Percentiles rank a stretch among this genome's conserved stretches.
Evolutionary conservation across 108 stramenopile genomes (phyloP).

Genomic region (Nitzschia sp.): DNA sequence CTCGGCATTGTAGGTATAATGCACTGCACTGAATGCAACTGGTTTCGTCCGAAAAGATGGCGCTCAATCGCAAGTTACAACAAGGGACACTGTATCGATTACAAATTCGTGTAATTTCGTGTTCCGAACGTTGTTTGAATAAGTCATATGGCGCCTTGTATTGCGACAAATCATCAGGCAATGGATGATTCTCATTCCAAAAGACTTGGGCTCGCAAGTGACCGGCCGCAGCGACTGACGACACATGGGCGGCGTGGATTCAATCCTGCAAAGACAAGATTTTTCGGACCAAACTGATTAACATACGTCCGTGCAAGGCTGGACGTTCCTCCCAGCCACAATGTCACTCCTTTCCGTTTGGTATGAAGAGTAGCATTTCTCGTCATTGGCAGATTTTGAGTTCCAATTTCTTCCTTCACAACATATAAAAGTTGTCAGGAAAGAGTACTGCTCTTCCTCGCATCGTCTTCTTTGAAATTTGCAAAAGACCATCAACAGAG

Average conservation of each 20-base stretch:
- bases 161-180: not conserved
- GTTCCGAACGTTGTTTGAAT: constrained; percentile 34
- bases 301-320: constrained; percentile 28
- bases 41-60: constrained; percentile 34
- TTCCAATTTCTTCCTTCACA: too few species aligned
- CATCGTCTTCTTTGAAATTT: too few species aligned
- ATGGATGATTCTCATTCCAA: constrained; percentile 11
- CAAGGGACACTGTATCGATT: not conserved
- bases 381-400: too few species aligned
- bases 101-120: not conserved
- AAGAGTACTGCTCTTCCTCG: too few species aligned
- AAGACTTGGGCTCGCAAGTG: constrained; percentile 21
- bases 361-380: too few species aligned
- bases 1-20: constrained; percentile 19
- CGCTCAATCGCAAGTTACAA: constrained; percentile 27
- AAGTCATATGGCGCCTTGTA: constrained; percentile 29
- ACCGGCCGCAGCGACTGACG: constrained; percentile 32
- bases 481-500: too few species aligned
- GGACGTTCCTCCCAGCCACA: constrained; percentile 40
- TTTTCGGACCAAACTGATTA: constrained; percentile 1
- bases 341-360: not conserved
- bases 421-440: too few species aligned
- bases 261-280: constrained; percentile 16
- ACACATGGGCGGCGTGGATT: constrained; percentile 22
- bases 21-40: constrained; percentile 38